These are phyloP conservation scores for Acer saccharum DNA, from an alignment of 345 rosid genomes.

Conservation along the genomic window DNA sequence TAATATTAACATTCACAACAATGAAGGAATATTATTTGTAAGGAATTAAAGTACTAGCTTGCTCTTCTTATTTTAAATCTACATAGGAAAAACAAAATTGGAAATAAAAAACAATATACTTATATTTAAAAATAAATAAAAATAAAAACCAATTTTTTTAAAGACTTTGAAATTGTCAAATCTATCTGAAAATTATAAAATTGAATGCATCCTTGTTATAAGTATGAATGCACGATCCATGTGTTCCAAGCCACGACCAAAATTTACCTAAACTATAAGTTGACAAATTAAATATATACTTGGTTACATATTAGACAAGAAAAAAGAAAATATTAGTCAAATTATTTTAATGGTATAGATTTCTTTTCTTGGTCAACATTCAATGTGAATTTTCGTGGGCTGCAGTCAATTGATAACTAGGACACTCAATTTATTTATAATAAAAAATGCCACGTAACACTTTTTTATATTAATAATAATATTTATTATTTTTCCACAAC, in stretches of 20 bases:
- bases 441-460: not conserved
- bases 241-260: not conserved
- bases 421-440: not conserved
- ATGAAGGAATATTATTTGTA: too few relatives aligned
- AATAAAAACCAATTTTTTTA: not conserved
- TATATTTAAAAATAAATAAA: too few relatives aligned
- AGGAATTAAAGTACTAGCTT: too few relatives aligned
- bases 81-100: too few relatives aligned
- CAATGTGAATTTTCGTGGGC: not conserved
- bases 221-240: not conserved
- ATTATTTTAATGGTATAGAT: not conserved
- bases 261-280: not conserved
- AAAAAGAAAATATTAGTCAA: not conserved
- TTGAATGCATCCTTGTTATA: too few relatives aligned
- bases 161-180: not conserved
- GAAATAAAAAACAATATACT: too few relatives aligned
- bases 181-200: not conserved
- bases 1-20: not conserved
- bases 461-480: too few relatives aligned
- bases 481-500: not conserved
- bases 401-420: not conserved
- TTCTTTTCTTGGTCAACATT: conserved; percentile 7
- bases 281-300: not conserved
- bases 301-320: not conserved
- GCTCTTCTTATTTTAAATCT: too few relatives aligned